Conservation (phyloP, 2,329 filamentous ascomycete species). For the Ophiocordyceps polyrhachis-furcata region DNA sequence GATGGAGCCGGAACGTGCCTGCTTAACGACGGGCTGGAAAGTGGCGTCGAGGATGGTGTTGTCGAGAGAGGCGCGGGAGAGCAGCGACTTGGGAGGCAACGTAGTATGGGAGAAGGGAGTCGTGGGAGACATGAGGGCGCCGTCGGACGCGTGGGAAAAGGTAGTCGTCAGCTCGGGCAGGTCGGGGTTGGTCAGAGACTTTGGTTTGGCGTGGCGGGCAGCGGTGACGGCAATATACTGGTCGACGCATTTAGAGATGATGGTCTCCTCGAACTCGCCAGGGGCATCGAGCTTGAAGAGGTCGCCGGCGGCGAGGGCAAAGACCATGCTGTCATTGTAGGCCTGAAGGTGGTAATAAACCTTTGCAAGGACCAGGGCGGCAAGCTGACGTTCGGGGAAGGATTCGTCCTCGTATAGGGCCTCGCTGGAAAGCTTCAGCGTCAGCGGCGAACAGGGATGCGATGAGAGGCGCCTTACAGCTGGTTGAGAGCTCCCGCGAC, state of each 20-base stretch:
- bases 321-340: conserved; percentile 98
- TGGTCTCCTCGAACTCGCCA: conserved; percentile 96
- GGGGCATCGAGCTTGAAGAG: conserved; percentile 83
- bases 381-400: conserved; percentile 85
- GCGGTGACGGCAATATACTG: conserved; percentile 73
- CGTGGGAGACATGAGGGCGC: conserved; percentile 64
- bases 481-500: conserved; percentile 81
- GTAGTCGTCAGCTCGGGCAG: conserved; percentile 60
- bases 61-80: conserved; percentile 62
- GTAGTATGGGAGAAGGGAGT: conserved; percentile 92
- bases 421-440: conserved; percentile 41
- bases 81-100: conserved; percentile 79
- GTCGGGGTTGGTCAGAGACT: conserved; percentile 22
- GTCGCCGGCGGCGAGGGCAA: conserved; percentile 85
- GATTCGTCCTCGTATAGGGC: conserved; percentile 90
- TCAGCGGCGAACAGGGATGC: neutral
- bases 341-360: conserved; percentile 98
- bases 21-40: conserved; percentile 33
- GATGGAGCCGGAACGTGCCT: conserved; percentile 37
- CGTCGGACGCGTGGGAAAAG: conserved; percentile 53
- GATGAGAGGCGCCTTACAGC: conserved; percentile 42
- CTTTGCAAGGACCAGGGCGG: conserved; percentile 87
- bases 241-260: conserved; percentile 95
- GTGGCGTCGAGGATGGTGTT: conserved; percentile 42
- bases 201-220: conserved; percentile 27